Conservation (phyloP, 139 green algal genomes). For the Zygnema cylindricum region DNA sequence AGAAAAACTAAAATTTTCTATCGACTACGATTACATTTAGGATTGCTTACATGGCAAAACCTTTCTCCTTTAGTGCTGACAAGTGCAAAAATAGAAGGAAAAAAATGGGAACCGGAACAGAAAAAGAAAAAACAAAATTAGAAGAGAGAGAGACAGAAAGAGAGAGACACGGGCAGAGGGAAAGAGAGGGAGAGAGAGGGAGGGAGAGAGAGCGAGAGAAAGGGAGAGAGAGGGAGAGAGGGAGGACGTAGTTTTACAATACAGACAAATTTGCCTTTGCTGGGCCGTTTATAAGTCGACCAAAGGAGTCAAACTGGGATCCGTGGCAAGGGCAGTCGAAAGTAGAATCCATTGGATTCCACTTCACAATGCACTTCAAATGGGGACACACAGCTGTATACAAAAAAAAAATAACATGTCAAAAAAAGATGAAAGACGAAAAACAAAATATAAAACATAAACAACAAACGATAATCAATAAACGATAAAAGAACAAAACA, state of each 20-base stretch:
- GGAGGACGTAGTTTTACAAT: not conserved
- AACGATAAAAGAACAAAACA: not conserved
- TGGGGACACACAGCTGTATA: slow-evolving; percentile 66
- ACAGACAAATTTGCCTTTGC: slow-evolving; percentile 68
- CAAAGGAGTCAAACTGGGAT: slow-evolving; percentile 66
- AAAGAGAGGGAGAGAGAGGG: not conserved
- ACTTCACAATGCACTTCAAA: slow-evolving; percentile 69
- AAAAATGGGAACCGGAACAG: not conserved
- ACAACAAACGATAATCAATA: not conserved
- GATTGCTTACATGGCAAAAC: too few relatives aligned
- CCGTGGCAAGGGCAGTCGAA: slow-evolving; percentile 82
- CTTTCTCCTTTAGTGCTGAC: too few relatives aligned
- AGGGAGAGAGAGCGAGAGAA: too few relatives aligned
- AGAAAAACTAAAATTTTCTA: too few relatives aligned
- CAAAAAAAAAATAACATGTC: slow-evolving; percentile 5
- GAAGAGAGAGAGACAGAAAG: not conserved
- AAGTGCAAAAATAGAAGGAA: too few relatives aligned
- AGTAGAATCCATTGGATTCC: slow-evolving; percentile 73
- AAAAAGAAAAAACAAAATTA: not conserved
- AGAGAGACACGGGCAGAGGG: not conserved
- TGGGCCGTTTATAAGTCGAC: slow-evolving; percentile 70
- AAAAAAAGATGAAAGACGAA: too few relatives aligned
- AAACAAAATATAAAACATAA: not conserved
- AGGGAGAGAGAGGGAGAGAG: not conserved
- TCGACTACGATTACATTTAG: too few relatives aligned